Evolutionary conservation across 2,329 filamentous ascomycete species (phyloP), one percentile per base, ranked within the genome.

Genomic region (Trichoderma citrinoviride): DNA sequence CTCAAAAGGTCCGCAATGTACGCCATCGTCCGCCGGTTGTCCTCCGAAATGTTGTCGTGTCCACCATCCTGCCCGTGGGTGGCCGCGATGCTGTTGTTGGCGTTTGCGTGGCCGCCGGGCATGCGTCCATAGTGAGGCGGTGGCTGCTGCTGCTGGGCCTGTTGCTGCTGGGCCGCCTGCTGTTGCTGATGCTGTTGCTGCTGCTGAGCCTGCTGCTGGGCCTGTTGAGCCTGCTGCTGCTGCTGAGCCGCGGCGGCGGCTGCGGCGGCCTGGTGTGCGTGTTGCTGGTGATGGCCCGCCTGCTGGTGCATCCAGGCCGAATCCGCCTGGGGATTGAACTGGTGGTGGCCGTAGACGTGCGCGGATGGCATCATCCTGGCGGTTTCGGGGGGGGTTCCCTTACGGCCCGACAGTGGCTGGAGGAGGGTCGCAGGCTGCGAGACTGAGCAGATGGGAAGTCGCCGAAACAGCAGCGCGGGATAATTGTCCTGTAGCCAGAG

Each of bases 1-100:
- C 93, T 94, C 74, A 98, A 85, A 65, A 97, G 84, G 76, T 97
- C 93, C 62, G 93, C 92, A 68, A 97, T 95, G 83, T 92, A 97
- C 68, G 88, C 88, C 78, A 97, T 87, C n/a, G 96, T 95, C 69
- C 93, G 87, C 71, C 92, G 86, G 77, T 97, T 97, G 75, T 97
- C 94, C 75, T 97, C 94, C 19, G 89, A 92, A 69, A 95, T 77
- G 79, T 86, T 85, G 72, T 92, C 90, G 72, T 90, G 80, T 68
- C 80, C 75, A 65, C 78, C 79, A 71, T 89, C 83, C 72, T 85
- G 83, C 40, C 78, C 77, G 68, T 88, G 85, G 56, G 75, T 76
- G 19, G 76, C 78, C 46, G 83, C 68, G 82, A 74, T 50, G 57
- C 47, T 61, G 65, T 70, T 72, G 33, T 71, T 72, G 27, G 78